A percentile compares a stretch with the other conserved stretches of the same genome.
Conservation (phyloP, 441 rosid species). For the Pelargonium fulgidum region DNA sequence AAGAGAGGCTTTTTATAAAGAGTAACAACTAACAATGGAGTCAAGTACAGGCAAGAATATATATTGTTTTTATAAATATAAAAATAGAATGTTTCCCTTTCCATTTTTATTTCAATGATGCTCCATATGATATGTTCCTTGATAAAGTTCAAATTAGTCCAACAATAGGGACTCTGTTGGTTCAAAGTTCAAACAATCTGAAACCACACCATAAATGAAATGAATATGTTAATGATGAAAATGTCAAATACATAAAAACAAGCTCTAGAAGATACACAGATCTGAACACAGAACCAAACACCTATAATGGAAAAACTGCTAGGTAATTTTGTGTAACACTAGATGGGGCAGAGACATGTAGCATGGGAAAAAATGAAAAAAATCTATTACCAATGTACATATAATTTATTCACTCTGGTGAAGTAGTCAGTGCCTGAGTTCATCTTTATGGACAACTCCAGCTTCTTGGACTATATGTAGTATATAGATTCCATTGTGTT, state of each 20-base stretch:
- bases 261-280: slow-evolving; percentile 8
- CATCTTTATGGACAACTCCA: not conserved
- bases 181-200: too few species aligned
- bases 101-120: too few species aligned
- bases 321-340: not conserved
- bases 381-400: not conserved
- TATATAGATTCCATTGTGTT: not conserved
- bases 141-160: too few species aligned
- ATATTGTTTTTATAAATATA: too few species aligned
- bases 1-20: too few species aligned
- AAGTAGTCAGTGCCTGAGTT: not conserved
- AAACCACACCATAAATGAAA: not conserved
- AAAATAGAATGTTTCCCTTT: too few species aligned
- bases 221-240: slow-evolving; percentile 1
- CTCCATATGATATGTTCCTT: too few species aligned
- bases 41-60: too few species aligned
- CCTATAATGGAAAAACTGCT: not conserved
- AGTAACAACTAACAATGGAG: too few species aligned
- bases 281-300: not conserved
- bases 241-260: slow-evolving; percentile 7
- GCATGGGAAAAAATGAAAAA: not conserved
- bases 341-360: too few species aligned
- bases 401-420: not conserved
- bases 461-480: not conserved
- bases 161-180: too few species aligned